Evolutionary conservation across 495 filamentous ascomycete species (phyloP), one percentile per base, ranked within the genome.

Genomic region (Peziza echinospora): DNA sequence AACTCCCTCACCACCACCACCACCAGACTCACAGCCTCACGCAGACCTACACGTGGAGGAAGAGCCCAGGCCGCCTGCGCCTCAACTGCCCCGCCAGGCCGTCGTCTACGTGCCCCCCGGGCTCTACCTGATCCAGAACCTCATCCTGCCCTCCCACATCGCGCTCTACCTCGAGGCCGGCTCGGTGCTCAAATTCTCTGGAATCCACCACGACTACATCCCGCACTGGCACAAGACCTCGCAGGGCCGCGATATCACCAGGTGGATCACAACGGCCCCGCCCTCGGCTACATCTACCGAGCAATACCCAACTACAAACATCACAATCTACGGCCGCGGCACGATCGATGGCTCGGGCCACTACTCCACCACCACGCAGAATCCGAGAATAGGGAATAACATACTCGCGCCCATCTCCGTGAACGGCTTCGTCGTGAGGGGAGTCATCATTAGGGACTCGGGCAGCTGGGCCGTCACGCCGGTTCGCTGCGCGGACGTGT

Each of bases 181-280:
- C 17, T 21, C 48, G 3, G 41, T 45, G 6, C 47, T 53, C 5
- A 43, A 47, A 5, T 53, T 53, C 43, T 21, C 19, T 5, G 23
- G 43, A 13, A 21, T 1, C 6, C 8, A 43, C 13, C 16, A 19
- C 1, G 43, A 50, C 24, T 53, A 50, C 28, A 47, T 17, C 5
- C 17, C 39, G 5, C 51, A 53, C 19, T 53, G 51, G 51, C 22
- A 44, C 41, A 53, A 53, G 28, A 34, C 13, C 30, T 53, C 51
- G 6, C 51, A 53, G 25, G 44, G 41, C 19, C 47, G 51, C 7
- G 41, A 50, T 24, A 46, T 53, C 17, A 53, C 51, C 6, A 50
- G 48, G 48, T 53, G 51, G 51, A 50, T 53, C 9, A n/a, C 43
- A 6, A 53, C 51, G 8, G 51, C 37, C 34, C 50, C 50, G 10